These are phyloP conservation scores for Globisporangium nunn DNA, from an alignment of 352 stramenopile species.

Conservation along the genomic window DNA sequence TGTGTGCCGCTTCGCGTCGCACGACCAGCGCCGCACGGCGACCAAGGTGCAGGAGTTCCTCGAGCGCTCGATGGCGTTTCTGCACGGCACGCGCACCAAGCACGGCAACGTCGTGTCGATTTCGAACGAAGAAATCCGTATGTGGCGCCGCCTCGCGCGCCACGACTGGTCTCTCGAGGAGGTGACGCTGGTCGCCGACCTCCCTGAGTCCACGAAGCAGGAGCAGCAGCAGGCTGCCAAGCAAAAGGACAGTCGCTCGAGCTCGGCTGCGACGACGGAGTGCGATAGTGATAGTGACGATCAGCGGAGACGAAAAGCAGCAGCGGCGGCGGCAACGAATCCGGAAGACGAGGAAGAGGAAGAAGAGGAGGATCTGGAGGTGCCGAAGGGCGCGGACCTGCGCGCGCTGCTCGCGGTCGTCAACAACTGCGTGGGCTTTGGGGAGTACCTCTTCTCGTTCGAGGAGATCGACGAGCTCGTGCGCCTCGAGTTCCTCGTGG, in stretches of 20 bases:
- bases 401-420: constrained; percentile 19
- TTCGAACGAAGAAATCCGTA: constrained; percentile 77
- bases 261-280: constrained; percentile 44
- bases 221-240: constrained; percentile 1
- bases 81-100: constrained; percentile 59
- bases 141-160: constrained; percentile 62
- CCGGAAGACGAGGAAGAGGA: constrained; percentile 26
- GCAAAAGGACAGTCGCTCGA: constrained; percentile 36
- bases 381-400: constrained; percentile 18
- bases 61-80: constrained; percentile 62
- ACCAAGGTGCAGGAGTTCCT: constrained; percentile 76
- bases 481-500: constrained; percentile 69
- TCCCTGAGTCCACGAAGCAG: background rate
- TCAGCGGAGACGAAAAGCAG: constrained; percentile 13
- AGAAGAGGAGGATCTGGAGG: constrained; percentile 14
- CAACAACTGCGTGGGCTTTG: constrained; percentile 31
- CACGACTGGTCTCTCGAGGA: constrained; percentile 66
- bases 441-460: constrained; percentile 37
- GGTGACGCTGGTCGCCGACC: constrained; percentile 22
- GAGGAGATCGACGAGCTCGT: constrained; percentile 60
- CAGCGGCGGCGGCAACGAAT: constrained; percentile 17
- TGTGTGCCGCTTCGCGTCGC: constrained; percentile 53
- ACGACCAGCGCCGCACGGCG: constrained; percentile 62
- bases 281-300: constrained; percentile 54
- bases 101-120: constrained; percentile 68